These are phyloP conservation scores for Primulina huaijiensis DNA, from an alignment of 257 asterid genomes.

Conservation along the genomic window DNA sequence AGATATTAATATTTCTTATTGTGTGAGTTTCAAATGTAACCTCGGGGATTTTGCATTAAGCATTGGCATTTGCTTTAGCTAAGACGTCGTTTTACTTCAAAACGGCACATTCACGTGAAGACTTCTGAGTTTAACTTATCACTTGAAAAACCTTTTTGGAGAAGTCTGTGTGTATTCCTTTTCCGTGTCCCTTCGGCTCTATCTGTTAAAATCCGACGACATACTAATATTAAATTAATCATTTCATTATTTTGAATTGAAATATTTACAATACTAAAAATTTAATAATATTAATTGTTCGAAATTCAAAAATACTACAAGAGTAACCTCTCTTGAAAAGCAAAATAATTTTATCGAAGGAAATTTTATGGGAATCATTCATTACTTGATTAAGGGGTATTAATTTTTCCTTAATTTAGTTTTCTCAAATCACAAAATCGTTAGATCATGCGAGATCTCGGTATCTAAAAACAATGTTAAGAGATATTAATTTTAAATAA, in stretches of 20 bases:
- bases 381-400: neutral
- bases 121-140: neutral
- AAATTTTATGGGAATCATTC: neutral
- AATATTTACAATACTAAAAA: too few relatives aligned
- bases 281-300: too few relatives aligned
- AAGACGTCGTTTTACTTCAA: conserved; percentile 8
- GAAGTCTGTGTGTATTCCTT: conserved; percentile 35
- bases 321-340: neutral
- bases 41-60: neutral
- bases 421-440: too few relatives aligned
- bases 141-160: neutral
- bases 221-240: too few relatives aligned
- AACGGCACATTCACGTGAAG: neutral
- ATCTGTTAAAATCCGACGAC: conserved; percentile 3
- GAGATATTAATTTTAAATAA: too few relatives aligned
- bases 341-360: neutral
- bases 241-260: too few relatives aligned
- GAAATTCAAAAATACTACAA: neutral
- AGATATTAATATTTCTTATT: too few relatives aligned
- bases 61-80: neutral
- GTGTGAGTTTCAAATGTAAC: too few relatives aligned
- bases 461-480: too few relatives aligned
- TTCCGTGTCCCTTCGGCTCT: conserved; percentile 30
- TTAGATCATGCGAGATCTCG: too few relatives aligned
- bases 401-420: too few relatives aligned